These are phyloP conservation scores for Peziza echinospora DNA, from an alignment of 495 filamentous ascomycete species.

Conservation along the genomic window DNA sequence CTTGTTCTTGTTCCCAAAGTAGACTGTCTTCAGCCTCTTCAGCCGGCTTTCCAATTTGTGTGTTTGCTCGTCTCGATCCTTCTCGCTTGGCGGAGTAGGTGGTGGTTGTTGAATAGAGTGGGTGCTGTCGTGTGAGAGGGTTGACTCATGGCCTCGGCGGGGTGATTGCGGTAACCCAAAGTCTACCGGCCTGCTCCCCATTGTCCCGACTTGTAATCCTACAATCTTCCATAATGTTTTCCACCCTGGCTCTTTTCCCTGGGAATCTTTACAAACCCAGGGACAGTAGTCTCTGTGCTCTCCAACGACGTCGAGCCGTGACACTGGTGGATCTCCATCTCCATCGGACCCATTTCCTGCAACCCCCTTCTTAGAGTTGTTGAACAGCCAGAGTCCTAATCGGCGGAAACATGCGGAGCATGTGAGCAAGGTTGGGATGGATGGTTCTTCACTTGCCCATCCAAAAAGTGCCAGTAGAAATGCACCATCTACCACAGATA, in stretches of 20 bases:
- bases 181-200: background rate
- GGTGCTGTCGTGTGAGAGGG: background rate
- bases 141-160: background rate
- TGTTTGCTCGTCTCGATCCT: background rate
- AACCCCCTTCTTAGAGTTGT: constrained; percentile 14
- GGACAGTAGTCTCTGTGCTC: constrained; percentile 21
- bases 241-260: constrained; percentile 19
- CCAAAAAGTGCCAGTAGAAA: constrained; percentile 62
- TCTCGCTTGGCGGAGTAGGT: background rate
- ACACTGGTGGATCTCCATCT: constrained; percentile 15
- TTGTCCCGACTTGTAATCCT: constrained; percentile 2
- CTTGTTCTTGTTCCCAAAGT: constrained; percentile 15
- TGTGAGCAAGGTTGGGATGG: constrained; percentile 44
- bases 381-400: constrained; percentile 88
- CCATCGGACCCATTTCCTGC: constrained; percentile 2
- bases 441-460: constrained; percentile 55
- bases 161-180: background rate
- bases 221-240: constrained; percentile 9
- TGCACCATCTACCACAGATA: constrained; percentile 37
- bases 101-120: background rate
- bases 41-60: constrained; percentile 2
- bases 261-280: constrained; percentile 14
- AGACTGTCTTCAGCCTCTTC: constrained; percentile 17
- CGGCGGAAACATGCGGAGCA: constrained; percentile 74
- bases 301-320: constrained; percentile 15